Conservation (phyloP, 2,329 filamentous ascomycete genomes). For the Aspergillus melleus region DNA sequence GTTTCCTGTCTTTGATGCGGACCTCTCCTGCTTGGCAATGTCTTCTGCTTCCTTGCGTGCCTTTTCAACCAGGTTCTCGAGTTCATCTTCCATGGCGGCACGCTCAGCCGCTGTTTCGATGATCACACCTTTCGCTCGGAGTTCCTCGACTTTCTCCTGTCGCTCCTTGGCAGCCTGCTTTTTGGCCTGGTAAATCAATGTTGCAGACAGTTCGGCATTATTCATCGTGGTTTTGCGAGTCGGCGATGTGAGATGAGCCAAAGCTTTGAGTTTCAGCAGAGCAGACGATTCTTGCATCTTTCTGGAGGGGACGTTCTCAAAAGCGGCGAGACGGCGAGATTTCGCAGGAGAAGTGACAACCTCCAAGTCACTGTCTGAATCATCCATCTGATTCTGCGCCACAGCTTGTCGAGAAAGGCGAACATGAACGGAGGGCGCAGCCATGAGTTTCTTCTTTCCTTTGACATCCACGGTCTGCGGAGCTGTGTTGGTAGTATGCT, state of each 20-base stretch:
- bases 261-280: slow-evolving; percentile 67
- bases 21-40: slow-evolving; percentile 75
- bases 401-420: slow-evolving; percentile 41
- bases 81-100: slow-evolving; percentile 74
- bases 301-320: slow-evolving; percentile 66
- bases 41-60: slow-evolving; percentile 78
- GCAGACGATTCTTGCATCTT: slow-evolving; percentile 61
- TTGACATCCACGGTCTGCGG: slow-evolving; percentile 24
- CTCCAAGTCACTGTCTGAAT: slow-evolving; percentile 60
- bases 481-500: slow-evolving; percentile 18
- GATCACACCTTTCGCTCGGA: slow-evolving; percentile 76
- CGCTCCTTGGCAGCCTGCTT: slow-evolving; percentile 78
- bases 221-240: slow-evolving; percentile 61
- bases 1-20: slow-evolving; percentile 62
- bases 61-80: slow-evolving; percentile 85
- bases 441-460: slow-evolving; percentile 29
- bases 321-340: slow-evolving; percentile 56
- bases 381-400: slow-evolving; percentile 35
- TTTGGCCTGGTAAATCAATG: slow-evolving; percentile 69
- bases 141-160: slow-evolving; percentile 71
- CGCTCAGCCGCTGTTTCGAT: slow-evolving; percentile 86
- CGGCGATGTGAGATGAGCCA: slow-evolving; percentile 70
- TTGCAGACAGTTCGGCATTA: slow-evolving; percentile 65
- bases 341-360: slow-evolving; percentile 54
- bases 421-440: slow-evolving; percentile 39